Percentiles rank a stretch among this genome's conserved stretches.
Conservation (phyloP, 2,329 filamentous ascomycete genomes). For the Hymenoscyphus linearis region DNA sequence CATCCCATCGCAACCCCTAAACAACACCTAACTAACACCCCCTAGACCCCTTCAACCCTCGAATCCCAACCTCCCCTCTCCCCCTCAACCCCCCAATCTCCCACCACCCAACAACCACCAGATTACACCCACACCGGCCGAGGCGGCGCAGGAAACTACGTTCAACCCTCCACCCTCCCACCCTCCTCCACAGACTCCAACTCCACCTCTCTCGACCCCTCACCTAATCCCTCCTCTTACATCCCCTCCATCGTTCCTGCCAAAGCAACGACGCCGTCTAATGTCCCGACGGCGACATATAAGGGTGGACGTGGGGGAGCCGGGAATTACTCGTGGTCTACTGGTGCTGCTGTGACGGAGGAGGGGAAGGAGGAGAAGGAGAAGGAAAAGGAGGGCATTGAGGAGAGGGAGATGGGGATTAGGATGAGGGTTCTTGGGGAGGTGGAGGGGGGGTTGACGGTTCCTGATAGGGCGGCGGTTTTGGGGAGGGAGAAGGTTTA, state of each 20-base stretch:
- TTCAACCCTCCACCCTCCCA: slow-evolving; percentile 24
- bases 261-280: not conserved
- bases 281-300: slow-evolving; percentile 5
- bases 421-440: slow-evolving; percentile 38
- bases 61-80: slow-evolving; percentile 28
- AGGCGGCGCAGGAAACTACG: slow-evolving; percentile 59
- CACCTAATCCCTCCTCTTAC: not conserved
- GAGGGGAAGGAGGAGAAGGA: slow-evolving; percentile 32
- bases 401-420: slow-evolving; percentile 30
- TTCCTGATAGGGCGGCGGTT: slow-evolving; percentile 43
- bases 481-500: slow-evolving; percentile 10
- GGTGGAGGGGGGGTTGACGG: slow-evolving; percentile 43
- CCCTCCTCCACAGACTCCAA: slow-evolving; percentile 13
- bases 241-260: not conserved
- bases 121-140: slow-evolving; percentile 44
- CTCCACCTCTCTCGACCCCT: slow-evolving; percentile 8
- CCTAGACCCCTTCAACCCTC: slow-evolving; percentile 19
- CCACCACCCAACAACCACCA: slow-evolving; percentile 27
- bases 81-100: slow-evolving; percentile 21
- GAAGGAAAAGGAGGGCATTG: slow-evolving; percentile 23
- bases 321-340: slow-evolving; percentile 45
- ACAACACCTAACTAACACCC: not conserved
- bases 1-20: not conserved
- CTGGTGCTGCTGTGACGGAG: too few relatives aligned
- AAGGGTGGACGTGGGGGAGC: slow-evolving; percentile 49